Evolutionary conservation across 805 yeast genomes (phyloP), one percentile per base, ranked within the genome.

Genomic region (Saccharomycopsis olivae): DNA sequence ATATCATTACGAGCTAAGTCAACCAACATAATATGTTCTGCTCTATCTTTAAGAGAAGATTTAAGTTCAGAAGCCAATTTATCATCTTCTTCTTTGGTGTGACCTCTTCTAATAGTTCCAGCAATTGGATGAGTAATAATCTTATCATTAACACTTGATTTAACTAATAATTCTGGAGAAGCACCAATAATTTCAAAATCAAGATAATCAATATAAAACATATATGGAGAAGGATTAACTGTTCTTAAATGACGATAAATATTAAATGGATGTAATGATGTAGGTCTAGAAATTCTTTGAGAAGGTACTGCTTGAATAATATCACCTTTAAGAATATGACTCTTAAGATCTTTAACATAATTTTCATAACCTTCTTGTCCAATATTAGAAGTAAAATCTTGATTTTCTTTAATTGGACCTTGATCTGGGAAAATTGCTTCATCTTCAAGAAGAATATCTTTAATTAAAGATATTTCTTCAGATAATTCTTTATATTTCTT

Each of bases 231-330:
- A 9, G 99, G 98, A 61, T 92, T 92, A 35, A 92, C 96, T 0
- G 95, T 82, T 56, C 98, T 73, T 52, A 92, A 69, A 55, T 89
- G 96, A 50, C 94, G 79, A 63, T 89, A 92, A 35, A 92, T 82
- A 62, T 92, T 92, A 71, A 92, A 92, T 2, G 99, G 97, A 58
- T 92, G 97, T 51, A 92, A 66, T 3, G 87, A 76, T 0, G 99
- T 92, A 28, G 95, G 96, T 60, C 96, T 78, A 4, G 94, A 85
- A 20, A 92, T 87, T 55, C 99, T 73, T 66, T 92, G 98, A 1
- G 96, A 88, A 4, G 99, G 99, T 18, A 92, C 99, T 1, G 95
- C 96, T 61, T 92, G 99, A 62, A 92, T 83, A 43, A 92, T 85
- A 55, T 92, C 97, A 44, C 98, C 99, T 50, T 75, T 74, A 52